These are phyloP conservation scores for Protea cynaroides DNA, from an alignment of 164 flowering plant species.

Conservation along the genomic window DNA sequence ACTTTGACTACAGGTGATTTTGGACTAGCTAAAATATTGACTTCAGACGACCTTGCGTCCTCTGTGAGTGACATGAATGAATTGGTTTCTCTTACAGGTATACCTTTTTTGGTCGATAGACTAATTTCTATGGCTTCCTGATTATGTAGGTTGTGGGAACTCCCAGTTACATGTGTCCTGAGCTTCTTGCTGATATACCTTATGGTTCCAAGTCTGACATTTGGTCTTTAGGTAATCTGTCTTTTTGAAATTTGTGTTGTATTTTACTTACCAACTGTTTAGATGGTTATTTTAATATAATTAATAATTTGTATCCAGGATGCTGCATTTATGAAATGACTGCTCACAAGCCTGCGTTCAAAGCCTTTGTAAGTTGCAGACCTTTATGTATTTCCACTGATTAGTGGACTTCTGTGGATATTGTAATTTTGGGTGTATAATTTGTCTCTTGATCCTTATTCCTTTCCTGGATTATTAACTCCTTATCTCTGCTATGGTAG, in stretches of 20 bases:
- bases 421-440: background rate
- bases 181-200: conserved; percentile 99
- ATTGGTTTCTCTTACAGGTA: conserved; percentile 1
- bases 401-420: background rate
- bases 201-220: conserved; percentile 99
- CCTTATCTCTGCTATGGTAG: background rate
- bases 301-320: conserved; percentile 43
- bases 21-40: conserved; percentile 95
- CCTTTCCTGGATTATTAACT: background rate
- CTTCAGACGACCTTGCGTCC: conserved; percentile 94
- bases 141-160: conserved; percentile 91
- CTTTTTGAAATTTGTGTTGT: background rate
- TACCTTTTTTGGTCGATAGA: background rate
- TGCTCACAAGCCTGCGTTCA: conserved; percentile 83
- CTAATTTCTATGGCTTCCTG: background rate
- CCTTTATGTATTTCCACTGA: background rate
- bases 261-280: background rate
- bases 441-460: background rate
- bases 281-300: conserved; percentile 2
- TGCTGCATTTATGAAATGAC: conserved; percentile 98
- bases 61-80: conserved; percentile 57
- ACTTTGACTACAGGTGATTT: conserved; percentile 72
- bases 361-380: conserved; percentile 86
- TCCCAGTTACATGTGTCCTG: conserved; percentile 99
- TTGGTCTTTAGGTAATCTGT: conserved; percentile 84